A percentile compares a stretch with the other conserved stretches of the same genome.
Conservation (phyloP, 2,329 filamentous ascomycete species). For the Fusarium sp. region DNA sequence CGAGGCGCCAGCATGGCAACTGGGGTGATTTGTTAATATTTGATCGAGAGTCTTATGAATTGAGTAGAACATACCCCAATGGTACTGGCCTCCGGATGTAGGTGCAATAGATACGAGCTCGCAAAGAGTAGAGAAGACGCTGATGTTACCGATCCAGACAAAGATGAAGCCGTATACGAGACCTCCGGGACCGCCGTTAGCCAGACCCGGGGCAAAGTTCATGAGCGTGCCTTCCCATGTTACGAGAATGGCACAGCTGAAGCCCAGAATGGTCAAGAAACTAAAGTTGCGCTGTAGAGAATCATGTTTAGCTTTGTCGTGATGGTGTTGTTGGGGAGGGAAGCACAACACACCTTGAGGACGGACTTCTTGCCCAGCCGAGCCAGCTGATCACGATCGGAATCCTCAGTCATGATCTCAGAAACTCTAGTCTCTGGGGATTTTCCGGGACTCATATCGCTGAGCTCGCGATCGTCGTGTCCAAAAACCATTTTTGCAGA, state of each 20-base stretch:
- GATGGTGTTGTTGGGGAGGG: too few relatives aligned
- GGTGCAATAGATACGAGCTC: slow-evolving; percentile 46
- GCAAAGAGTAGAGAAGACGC: slow-evolving; percentile 43
- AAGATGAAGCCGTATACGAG: slow-evolving; percentile 68
- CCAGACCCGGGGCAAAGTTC: slow-evolving; percentile 46
- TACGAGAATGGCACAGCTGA: slow-evolving; percentile 48
- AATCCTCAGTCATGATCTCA: slow-evolving; percentile 28
- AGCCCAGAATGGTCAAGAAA: slow-evolving; percentile 46
- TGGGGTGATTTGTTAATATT: too few relatives aligned
- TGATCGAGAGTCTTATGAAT: too few relatives aligned
- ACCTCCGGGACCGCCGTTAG: slow-evolving; percentile 52
- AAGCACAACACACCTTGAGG: slow-evolving; percentile 33
- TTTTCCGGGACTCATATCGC: slow-evolving; percentile 22
- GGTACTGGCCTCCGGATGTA: slow-evolving; percentile 43
- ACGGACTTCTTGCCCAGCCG: slow-evolving; percentile 43
- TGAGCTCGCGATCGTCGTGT: slow-evolving; percentile 12
- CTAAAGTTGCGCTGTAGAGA: slow-evolving; percentile 43
- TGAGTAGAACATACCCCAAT: slow-evolving; percentile 23
- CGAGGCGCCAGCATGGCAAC: slow-evolving; percentile 45
- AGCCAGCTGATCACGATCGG: slow-evolving; percentile 43
- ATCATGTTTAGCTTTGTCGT: background rate
- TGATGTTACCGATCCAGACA: slow-evolving; percentile 62
- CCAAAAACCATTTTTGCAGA: slow-evolving; percentile 2
- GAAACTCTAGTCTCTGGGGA: slow-evolving; percentile 8
- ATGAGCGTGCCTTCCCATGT: slow-evolving; percentile 49